Percentiles rank a stretch among this genome's conserved stretches.
These are phyloP conservation scores for Prunus mira DNA, from an alignment of 306 rosid species.

Conservation along the genomic window DNA sequence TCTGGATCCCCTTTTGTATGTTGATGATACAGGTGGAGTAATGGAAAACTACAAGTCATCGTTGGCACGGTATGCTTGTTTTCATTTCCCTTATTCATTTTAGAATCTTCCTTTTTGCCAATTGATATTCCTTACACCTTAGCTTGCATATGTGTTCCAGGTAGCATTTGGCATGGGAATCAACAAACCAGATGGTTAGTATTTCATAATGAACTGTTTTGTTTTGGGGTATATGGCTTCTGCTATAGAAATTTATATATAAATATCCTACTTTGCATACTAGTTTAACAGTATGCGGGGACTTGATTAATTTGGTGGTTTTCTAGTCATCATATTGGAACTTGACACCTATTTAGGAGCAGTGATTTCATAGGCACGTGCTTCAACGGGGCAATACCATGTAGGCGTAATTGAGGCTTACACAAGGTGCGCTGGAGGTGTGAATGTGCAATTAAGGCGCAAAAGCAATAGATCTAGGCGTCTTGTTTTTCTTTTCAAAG, in stretches of 20 bases:
- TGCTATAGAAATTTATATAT: background rate
- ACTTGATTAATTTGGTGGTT: background rate
- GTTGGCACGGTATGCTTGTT: conserved; percentile 80
- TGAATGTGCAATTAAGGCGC: too few species aligned
- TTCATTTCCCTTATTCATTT: conserved; percentile 7
- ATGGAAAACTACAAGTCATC: conserved; percentile 73
- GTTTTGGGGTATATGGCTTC: background rate
- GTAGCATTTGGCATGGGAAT: conserved; percentile 99
- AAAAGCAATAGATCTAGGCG: too few species aligned
- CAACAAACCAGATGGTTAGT: conserved; percentile 98
- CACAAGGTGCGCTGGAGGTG: too few species aligned
- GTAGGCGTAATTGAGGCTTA: too few species aligned
- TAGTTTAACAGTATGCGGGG: background rate
- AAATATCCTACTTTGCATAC: background rate
- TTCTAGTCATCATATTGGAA: background rate
- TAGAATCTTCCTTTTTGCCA: background rate
- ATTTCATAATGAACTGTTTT: conserved; percentile 3
- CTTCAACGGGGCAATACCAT: too few species aligned
- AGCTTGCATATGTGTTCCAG: conserved; percentile 45
- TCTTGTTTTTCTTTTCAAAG: too few species aligned
- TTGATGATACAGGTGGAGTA: conserved; percentile 78
- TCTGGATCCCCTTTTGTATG: conserved; percentile 13
- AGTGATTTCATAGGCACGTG: too few species aligned
- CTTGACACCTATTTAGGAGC: background rate
- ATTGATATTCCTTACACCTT: background rate